Percentiles rank a stretch among this genome's conserved stretches.
Evolutionary conservation across 805 yeast genomes (phyloP).

Genomic region (Metschnikowia vanudenii): DNA sequence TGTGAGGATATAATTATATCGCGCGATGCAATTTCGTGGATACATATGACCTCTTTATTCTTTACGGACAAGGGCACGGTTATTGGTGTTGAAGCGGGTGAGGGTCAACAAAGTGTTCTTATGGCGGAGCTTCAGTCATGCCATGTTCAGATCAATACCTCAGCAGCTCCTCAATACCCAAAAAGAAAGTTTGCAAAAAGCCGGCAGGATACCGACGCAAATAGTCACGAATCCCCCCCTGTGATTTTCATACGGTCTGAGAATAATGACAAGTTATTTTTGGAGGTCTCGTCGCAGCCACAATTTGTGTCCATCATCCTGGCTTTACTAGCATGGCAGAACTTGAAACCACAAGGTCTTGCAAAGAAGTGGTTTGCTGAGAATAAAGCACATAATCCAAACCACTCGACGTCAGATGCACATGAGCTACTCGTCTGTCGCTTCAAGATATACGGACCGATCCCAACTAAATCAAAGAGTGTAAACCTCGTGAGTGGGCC

Average conservation of each 20-base stretch:
- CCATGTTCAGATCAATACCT: conserved; percentile 36
- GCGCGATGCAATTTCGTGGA: conserved; percentile 39
- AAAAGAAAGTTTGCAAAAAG: conserved; percentile 11
- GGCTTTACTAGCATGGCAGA: conserved; percentile 56
- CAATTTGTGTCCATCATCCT: conserved; percentile 46
- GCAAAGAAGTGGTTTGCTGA: conserved; percentile 53
- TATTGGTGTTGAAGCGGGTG: conserved; percentile 29
- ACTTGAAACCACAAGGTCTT: conserved; percentile 50
- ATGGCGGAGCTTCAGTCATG: conserved; percentile 40
- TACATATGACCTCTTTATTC: conserved; percentile 27
- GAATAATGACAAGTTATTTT: conserved; percentile 38
- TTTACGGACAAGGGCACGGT: conserved; percentile 37
- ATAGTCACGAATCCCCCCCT: conserved; percentile 30
- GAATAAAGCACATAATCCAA: conserved; percentile 30
- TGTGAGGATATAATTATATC: conserved; percentile 36
- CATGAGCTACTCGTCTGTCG: conserved; percentile 57
- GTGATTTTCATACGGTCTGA: conserved; percentile 42
- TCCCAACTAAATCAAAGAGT: conserved; percentile 42
- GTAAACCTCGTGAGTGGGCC: conserved; percentile 38
- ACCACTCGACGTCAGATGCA: conserved; percentile 21
- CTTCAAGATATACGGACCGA: conserved; percentile 64
- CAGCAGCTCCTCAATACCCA: conserved; percentile 13
- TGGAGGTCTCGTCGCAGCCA: conserved; percentile 34
- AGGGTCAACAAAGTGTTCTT: conserved; percentile 29
- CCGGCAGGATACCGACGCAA: conserved; percentile 3